Conservation (phyloP, 495 filamentous ascomycete genomes). For the Aspergillus leporis region DNA sequence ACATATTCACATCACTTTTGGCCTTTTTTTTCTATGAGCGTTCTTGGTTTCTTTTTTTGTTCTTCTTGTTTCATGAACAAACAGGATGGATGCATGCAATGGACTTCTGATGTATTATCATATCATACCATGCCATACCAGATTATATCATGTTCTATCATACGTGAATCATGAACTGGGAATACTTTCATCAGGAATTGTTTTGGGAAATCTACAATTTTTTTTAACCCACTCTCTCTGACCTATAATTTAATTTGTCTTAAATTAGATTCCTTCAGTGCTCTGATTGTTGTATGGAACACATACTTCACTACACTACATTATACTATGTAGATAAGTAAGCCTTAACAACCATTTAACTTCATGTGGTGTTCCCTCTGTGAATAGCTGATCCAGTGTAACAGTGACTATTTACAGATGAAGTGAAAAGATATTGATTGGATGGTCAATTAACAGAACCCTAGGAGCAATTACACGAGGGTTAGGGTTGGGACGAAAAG, state of each 20-base stretch:
- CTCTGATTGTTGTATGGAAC: neutral
- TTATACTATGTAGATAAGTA: too few species aligned
- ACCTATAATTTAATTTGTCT: neutral
- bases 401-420: too few species aligned
- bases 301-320: too few species aligned
- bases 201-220: too few species aligned
- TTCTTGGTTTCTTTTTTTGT: neutral
- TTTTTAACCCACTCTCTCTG: too few species aligned
- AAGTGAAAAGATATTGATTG: too few species aligned
- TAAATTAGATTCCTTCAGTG: slow-evolving; percentile 4
- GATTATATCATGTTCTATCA: neutral
- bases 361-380: too few species aligned
- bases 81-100: neutral
- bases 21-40: neutral
- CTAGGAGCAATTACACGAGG: too few species aligned
- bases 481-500: slow-evolving; percentile 4
- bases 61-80: slow-evolving; percentile 2
- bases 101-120: slow-evolving; percentile 3
- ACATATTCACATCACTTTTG: slow-evolving; percentile 6
- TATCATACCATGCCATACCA: neutral
- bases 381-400: too few species aligned
- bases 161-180: slow-evolving; percentile 8
- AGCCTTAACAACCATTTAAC: too few species aligned
- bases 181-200: neutral
- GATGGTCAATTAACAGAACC: too few species aligned